Base-by-base conservation (phyloP, 176 grass and related monocot genomes). In the Oryza glumipatula region DNA sequence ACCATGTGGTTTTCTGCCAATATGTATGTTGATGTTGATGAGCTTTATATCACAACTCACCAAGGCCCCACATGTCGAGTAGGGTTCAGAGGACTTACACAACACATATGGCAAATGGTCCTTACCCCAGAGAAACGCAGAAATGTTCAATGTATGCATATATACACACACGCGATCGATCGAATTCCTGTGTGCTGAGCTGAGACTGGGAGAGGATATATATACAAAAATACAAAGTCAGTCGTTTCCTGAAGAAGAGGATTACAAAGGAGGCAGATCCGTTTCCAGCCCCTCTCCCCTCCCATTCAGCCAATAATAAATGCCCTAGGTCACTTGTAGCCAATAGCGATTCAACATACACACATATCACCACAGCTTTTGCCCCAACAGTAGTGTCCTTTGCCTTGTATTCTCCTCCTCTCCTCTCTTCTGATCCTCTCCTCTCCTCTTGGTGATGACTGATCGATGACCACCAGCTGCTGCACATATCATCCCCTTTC, bases 191-290 rank as follows among this genome's bases (percentile, higher is more conserved):
- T 76, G 30, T 2, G 36, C 14, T 48, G 38, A 19, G 36, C 36
- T 38, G 36, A 38, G 36, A 38, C 4, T 17, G 48, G 39, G 39
- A 41, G 54, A 38, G 4, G 84, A 63, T 70, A 16, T 16, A 16
- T 16, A 52, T 17, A 83, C 89, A 84, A 84, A 91, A 80, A 87
- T 45, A 76, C 71, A 45, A 60, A 33, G 76, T 80, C 89, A 38
- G 79, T 76, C 22, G 81, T 91, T 91, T 91, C 85, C 89, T 58
- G 65, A 87, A 84, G 85, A 87, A 80, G 82, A 63, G 88, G 51
- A 45, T 65, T 87, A 30, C 76, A 80, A 76, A 75, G 75, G 83
- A 78, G 19, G 54, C 54, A 58, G 58, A 63, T 63, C 58, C 58
- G 58, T 63, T 63, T 63, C 56, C 19, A 74, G 77, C 21, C 2